phyloP scores from a whole-genome alignment of 2,329 filamentous ascomycete genomes.

The Aspergillus eucalypticola region DNA sequence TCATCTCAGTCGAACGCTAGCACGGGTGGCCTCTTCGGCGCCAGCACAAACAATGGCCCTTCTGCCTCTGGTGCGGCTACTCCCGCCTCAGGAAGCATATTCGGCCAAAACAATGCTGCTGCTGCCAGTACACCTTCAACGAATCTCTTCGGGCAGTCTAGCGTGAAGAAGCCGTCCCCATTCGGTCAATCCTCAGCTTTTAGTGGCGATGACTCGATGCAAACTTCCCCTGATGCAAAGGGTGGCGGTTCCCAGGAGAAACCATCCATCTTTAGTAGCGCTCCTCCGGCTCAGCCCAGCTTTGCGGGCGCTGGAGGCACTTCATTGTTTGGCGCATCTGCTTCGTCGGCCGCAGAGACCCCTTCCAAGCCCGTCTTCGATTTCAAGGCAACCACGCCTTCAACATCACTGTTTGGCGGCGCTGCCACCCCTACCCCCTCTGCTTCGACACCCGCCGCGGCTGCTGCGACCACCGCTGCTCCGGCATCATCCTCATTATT shows the following conservation, averaged over 20 bases:
- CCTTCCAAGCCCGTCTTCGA: slow-evolving; percentile 28
- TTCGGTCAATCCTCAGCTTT: slow-evolving; percentile 31
- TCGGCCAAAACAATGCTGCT: slow-evolving; percentile 22
- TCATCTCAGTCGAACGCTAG: slow-evolving; percentile 16
- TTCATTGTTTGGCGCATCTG: slow-evolving; percentile 22
- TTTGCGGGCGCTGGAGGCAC: slow-evolving; percentile 22
- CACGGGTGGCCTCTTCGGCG: slow-evolving; percentile 22
- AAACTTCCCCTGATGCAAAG: slow-evolving; percentile 36
- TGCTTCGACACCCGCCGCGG: slow-evolving; percentile 15
- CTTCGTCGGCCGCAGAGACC: slow-evolving; percentile 20
- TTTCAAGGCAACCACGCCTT: slow-evolving; percentile 20
- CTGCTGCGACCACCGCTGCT: slow-evolving; percentile 11
- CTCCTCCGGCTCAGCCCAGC: slow-evolving; percentile 11
- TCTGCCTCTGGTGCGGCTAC: slow-evolving; percentile 19
- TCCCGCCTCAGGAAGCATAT: slow-evolving; percentile 23
- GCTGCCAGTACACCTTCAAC: slow-evolving; percentile 18
- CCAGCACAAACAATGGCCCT: slow-evolving; percentile 12
- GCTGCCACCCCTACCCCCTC: slow-evolving; percentile 21
- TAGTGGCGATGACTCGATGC: slow-evolving; percentile 31
- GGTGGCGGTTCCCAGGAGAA: slow-evolving; percentile 19
- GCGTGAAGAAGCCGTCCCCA: slow-evolving; percentile 22
- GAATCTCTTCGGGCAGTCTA: slow-evolving; percentile 27
- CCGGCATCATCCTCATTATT: slow-evolving; percentile 22
- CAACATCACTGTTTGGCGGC: slow-evolving; percentile 31
- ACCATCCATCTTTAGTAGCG: slow-evolving; percentile 25